phyloP scores from a whole-genome alignment of 768 basidiomycete genomes.

The Phylloporus arenicola region DNA sequence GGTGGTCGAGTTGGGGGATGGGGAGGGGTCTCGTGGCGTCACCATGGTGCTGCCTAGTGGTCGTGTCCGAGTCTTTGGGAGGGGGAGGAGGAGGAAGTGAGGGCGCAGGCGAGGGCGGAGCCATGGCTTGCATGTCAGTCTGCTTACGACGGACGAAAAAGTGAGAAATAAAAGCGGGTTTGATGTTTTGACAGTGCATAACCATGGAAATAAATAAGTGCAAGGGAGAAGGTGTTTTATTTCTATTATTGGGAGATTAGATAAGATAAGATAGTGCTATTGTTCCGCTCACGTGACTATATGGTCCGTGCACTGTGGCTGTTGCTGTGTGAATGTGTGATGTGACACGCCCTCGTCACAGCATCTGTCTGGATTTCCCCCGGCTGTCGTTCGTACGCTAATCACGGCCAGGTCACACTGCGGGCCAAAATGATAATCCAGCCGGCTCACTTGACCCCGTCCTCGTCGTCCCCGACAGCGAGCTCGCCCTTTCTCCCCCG shows the following conservation, averaged over 20 bases:
- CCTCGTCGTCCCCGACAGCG: conserved; percentile 17
- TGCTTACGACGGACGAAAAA: conserved; percentile 15
- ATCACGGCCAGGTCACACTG: conserved; percentile 34
- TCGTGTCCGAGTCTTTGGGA: conserved; percentile 16
- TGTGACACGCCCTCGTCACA: conserved; percentile 28
- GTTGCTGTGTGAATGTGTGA: conserved; percentile 21
- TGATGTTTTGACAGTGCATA: conserved; percentile 6
- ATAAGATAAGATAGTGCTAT: conserved; percentile 19
- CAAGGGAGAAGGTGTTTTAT: no score
- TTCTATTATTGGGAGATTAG: neutral
- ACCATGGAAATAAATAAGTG: conserved; percentile 9
- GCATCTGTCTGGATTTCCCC: conserved; percentile 29
- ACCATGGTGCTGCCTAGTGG: neutral
- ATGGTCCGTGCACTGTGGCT: conserved; percentile 29
- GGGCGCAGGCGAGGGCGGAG: neutral
- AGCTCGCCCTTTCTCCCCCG: conserved; percentile 6
- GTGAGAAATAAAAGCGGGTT: conserved; percentile 12
- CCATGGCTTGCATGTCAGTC: conserved; percentile 4
- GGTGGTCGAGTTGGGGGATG: conserved; percentile 9
- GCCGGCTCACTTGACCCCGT: conserved; percentile 11
- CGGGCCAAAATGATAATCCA: conserved; percentile 32
- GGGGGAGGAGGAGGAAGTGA: conserved; percentile 18
- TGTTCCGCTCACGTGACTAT: neutral
- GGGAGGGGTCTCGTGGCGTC: conserved; percentile 21
- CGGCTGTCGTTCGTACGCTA: conserved; percentile 35